Evolutionary conservation across 1,284 basidiomycete species (phyloP), one percentile per base, ranked within the genome.

Genomic region (Rhodotorula sp.): DNA sequence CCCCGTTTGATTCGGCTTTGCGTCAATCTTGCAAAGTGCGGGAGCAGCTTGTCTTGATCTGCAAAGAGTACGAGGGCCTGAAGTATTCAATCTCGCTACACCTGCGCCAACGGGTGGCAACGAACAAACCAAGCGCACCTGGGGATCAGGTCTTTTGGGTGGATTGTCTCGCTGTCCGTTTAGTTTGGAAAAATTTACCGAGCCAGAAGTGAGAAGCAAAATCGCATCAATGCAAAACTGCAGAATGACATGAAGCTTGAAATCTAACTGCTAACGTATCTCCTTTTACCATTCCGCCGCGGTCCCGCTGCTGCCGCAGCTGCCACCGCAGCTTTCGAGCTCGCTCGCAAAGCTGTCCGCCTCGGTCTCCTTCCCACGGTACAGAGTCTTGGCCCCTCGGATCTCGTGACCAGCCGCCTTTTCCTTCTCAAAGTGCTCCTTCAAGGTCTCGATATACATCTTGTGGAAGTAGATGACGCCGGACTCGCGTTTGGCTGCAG

Each of bases 401-500:
- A 68, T 54, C 58, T 68, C 51, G n/a, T 60, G 29, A 0, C 67
- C 67, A 0, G 67, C 67, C 3, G n/a, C 57, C 23, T 58, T 26
- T 52, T 68, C 67, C 31, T 46, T 29, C 21, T 59, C 62, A 10
- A 54, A 51, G 31, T 68, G 67, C 26, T 58, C 26, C 5, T 26
- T 20, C 23, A 68, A 51, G 4, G 48, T 43, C 21, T 60, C n/a
- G 49, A 60, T 23, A 49, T 64, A 39, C 21, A 23, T 43, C 26
- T 23, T 3, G 43, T 68, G 67, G 51, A 64, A 68, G 67, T 64
- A 68, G 46, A 64, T 60, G 29, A 60, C 58, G 21, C 67, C 67
- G 39, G 48, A 15, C 20, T 68, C 67, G n/a, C 43, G 48, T 5
- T 4, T 10, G 15, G 67, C 61, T 62, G 61, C 6, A 20, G 26